These are phyloP conservation scores for Delitschia confertaspora DNA, from an alignment of 495 filamentous ascomycete species.

Conservation along the genomic window DNA sequence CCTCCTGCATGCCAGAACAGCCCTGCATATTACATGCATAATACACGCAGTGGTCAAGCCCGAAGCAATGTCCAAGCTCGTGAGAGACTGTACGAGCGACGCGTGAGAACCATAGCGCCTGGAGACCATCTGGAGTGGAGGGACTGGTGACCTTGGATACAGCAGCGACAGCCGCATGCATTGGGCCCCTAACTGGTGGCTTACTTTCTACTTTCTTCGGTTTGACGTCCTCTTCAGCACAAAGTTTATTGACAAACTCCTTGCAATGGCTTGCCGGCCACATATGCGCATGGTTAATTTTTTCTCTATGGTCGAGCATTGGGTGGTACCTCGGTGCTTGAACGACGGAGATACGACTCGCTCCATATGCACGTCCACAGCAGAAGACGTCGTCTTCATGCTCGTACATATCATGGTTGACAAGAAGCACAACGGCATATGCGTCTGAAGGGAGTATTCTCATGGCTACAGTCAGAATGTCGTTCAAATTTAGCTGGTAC, in stretches of 20 bases:
- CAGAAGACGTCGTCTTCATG: constrained; percentile 58
- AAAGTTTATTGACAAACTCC: constrained; percentile 38
- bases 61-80: constrained; percentile 60
- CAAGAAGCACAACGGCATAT: constrained; percentile 49
- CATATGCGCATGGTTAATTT: constrained; percentile 44
- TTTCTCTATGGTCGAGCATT: constrained; percentile 37
- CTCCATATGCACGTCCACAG: constrained; percentile 60
- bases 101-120: constrained; percentile 49
- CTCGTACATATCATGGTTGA: constrained; percentile 58
- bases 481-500: constrained; percentile 52
- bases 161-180: constrained; percentile 15
- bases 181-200: background rate
- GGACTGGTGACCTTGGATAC: background rate
- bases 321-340: constrained; percentile 54
- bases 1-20: constrained; percentile 51
- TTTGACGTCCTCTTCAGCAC: constrained; percentile 15
- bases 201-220: background rate
- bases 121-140: constrained; percentile 9
- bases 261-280: constrained; percentile 59
- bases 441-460: constrained; percentile 50
- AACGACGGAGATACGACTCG: constrained; percentile 51
- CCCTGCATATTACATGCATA: constrained; percentile 65
- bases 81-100: constrained; percentile 51
- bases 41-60: constrained; percentile 56
- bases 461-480: constrained; percentile 54